Base-by-base conservation (phyloP, 2,329 filamentous ascomycete genomes). In the Dothistroma septosporum region DNA sequence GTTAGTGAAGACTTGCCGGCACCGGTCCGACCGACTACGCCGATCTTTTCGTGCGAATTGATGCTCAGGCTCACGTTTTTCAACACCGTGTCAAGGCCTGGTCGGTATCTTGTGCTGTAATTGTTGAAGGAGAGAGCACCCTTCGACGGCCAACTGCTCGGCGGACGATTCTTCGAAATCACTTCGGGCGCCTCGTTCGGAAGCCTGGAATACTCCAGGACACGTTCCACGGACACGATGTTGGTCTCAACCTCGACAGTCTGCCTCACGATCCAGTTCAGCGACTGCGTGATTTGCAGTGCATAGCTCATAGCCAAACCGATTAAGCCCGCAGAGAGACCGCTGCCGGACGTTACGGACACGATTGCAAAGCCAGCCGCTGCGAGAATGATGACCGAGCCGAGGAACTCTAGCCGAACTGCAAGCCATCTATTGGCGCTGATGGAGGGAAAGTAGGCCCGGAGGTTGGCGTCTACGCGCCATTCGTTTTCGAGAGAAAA, bases 201-300 rank as follows among this genome's bases (percentile, higher is more conserved):
- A 64, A 99, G 83, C 55, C 85, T 84, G 60, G 93, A 91, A 77
- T 99, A 99, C 76, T 99, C 95, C 54, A 99, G 86, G 53, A 99
- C 92, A 72, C 94, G 89, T 82, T 99, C 94, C 41, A 99, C 94
- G 10, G 93, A 96, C 50, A 99, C 93, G 72, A 99, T 99, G 77
- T 99, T 99, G n/a, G 93, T 97, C 81, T 99, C 95, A n/a, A 99
- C 94, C 76, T 99, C 95, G 35, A 99, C 94, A 0, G 92, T 97
- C 78, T 99, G 94, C 61, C 95, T 87, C 55, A 99, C 94, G 72
- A 99, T 97, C 94, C 94, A 99, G 80, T 97, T 99, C 71, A 99
- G 84, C 37, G 92, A 96, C 68, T 93, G 90, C 1, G 94, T 99
- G 72, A 99, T 97, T 78, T 97, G 91, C 65, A 99, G 83, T 44